Evolutionary conservation across 2,329 filamentous ascomycete species (phyloP).

Genomic region (Venturia oleaginea): DNA sequence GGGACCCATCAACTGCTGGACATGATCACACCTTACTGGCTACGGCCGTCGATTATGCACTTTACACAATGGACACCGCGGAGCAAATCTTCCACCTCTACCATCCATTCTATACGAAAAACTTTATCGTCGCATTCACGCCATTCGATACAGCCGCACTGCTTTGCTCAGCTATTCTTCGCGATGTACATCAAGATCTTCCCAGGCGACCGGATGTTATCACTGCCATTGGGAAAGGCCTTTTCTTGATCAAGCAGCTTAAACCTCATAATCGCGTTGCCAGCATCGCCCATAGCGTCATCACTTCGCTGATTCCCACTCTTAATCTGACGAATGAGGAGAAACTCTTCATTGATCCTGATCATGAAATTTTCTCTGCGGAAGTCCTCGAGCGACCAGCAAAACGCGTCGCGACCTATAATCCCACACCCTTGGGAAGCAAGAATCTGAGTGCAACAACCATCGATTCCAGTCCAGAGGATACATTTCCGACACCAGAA

Average conservation of each 20-base stretch:
- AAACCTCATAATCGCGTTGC: neutral
- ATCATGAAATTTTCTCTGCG: neutral
- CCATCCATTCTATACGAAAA: constrained; percentile 39
- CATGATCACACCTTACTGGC: constrained; percentile 23
- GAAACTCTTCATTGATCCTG: neutral
- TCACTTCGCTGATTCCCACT: neutral
- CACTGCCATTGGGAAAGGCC: constrained; percentile 26
- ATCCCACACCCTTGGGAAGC: too few species aligned
- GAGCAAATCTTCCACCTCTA: constrained; percentile 36
- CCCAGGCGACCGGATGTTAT: constrained; percentile 34
- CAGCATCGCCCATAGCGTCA: neutral
- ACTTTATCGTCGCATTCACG: constrained; percentile 41
- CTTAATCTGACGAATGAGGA: neutral
- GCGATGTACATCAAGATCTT: constrained; percentile 36
- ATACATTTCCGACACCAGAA: too few species aligned
- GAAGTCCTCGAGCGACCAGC: neutral
- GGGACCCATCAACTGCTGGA: constrained; percentile 26
- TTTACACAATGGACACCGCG: constrained; percentile 35
- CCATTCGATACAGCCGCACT: constrained; percentile 45
- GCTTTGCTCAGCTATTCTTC: constrained; percentile 43
- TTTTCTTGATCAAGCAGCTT: neutral
- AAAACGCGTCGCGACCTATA: neutral
- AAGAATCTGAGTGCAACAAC: too few species aligned
- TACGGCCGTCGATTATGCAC: constrained; percentile 35
- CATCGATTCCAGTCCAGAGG: too few species aligned